Evolutionary conservation across 116 monocot genomes (phyloP).

Genomic region (Phalaenopsis hybrid): DNA sequence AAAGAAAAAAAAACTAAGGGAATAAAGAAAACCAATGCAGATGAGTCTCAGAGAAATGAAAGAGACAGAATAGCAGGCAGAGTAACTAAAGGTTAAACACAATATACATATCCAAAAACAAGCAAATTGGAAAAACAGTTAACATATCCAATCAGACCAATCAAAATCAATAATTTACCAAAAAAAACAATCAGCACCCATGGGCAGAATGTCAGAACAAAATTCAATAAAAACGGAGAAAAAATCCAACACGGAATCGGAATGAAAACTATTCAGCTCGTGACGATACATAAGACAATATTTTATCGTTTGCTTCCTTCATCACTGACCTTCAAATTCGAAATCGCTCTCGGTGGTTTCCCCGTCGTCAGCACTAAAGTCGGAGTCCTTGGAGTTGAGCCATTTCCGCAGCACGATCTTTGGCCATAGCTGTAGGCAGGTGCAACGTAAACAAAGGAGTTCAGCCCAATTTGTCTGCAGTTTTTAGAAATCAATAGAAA

Average conservation of each 20-base stretch:
- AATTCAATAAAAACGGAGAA: background rate
- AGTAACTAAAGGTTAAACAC: background rate
- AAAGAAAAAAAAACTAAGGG: background rate
- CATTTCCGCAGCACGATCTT: slow-evolving; percentile 39
- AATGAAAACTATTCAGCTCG: background rate
- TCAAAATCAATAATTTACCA: background rate
- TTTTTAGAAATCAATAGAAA: slow-evolving; percentile 11
- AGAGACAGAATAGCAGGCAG: background rate
- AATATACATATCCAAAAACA: background rate
- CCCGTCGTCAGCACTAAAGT: slow-evolving; percentile 43
- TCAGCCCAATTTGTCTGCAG: slow-evolving; percentile 22
- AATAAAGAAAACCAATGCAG: background rate
- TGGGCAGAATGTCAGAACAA: background rate
- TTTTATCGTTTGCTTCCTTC: background rate
- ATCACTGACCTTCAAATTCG: slow-evolving; percentile 21
- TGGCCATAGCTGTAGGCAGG: slow-evolving; percentile 34
- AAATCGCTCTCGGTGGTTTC: slow-evolving; percentile 26
- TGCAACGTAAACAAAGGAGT: slow-evolving; percentile 15
- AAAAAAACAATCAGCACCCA: background rate
- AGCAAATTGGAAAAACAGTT: background rate
- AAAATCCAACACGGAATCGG: background rate
- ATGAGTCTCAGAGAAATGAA: background rate
- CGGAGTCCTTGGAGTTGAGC: slow-evolving; percentile 37
- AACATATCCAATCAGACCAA: background rate
- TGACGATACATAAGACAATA: background rate